Evolutionary conservation across 768 basidiomycete genomes (phyloP), one percentile per base, ranked within the genome.

Genomic region (Calocera viscosa): DNA sequence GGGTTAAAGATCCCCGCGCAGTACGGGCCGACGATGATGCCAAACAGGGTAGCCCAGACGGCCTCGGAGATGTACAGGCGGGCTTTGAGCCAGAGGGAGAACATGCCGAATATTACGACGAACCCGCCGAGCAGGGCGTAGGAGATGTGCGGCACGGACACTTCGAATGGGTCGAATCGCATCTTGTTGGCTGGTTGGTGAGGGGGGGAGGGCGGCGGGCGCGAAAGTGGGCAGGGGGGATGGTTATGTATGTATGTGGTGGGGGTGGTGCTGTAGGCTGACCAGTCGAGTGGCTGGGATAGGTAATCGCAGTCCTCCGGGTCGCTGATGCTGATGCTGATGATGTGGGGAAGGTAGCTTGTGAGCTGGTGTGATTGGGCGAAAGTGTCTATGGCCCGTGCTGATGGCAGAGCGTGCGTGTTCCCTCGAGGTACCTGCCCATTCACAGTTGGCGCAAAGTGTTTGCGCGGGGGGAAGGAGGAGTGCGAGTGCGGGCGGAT

Each of bases 61-160:
- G 96, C 94, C 81, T 99, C 96, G 69, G 95, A 95, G 67, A 97
- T 86, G 75, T 96, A 97, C 28, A 95, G 76, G 83, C 91, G 65
- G 32, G 38, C 92, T 73, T 94, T 88, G 72, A 97, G 82, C 70
- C 97, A 85, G 3, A 94, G 81, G 1, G 91, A 93, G 78, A 94
- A 91, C 91, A 94, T 93, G 76, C 92, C 91, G 76, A 95, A 96
- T 67, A 93, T 70, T 43, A 91, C 90, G 65, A 91, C 83, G 74
- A 94, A 94, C 28, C 84, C 88, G 22, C 90, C 90, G 14, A 92
- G 79, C 70, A 85, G 84, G 71, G 89, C 84, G 79, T 91, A 92
- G 65, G 83, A 80, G 70, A 94, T 81, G 76, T 93, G 91, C 32
- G 87, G 83, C 32, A 81, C 82, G 2, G 84, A 84, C 26, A 86